Base-by-base conservation (phyloP, 768 basidiomycete species). In the Lepiota brunneoincarnata region DNA sequence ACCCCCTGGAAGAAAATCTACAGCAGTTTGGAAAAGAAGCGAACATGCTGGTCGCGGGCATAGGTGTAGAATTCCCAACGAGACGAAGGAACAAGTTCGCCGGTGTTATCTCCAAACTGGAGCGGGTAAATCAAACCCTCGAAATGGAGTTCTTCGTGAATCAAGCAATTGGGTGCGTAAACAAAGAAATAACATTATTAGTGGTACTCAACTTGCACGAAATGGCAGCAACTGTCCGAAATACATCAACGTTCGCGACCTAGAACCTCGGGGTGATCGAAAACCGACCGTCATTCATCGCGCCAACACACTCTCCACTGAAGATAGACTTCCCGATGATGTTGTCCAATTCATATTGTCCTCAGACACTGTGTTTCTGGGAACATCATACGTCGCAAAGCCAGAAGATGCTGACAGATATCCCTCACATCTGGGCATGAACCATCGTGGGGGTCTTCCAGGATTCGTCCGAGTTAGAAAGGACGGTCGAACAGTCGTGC, bases 11-110 rank as follows among this genome's bases (percentile, higher is more conserved):
- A 18, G 67, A 72, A 44, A 79, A 73, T 52, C 58, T 69, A 35
- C 58, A 63, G 15, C 42, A 54, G 6, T 59, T 61, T 28, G 59
- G 51, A 17, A 37, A 46, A 18, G 58, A 61, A 14, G 64, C 59
- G 24, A 58, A 61, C 2, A 66, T 68, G 51, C 64, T 84, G 4
- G 68, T 79, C 11, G 81, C 82, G 4, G 83, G 84, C 0, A 76
- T 86, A 35, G 85, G 83, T 3, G 75, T 86, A 14, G 81, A 86
- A 55, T 73, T 82, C 37, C 65, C 73, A 14, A 82, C 82, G 1
- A 67, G 85, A 28, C 64, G 82, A 58, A 73, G 85, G 60, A 85
- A 85, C 60, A 86, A 86, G 64, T 79, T 86, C 54, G 80, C 82
- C 0, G 84, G 85, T 3, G 59, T 62, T 14, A 66, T 82, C 12